Base-by-base conservation (phyloP, 768 basidiomycete species). In the Trametes elegans region DNA sequence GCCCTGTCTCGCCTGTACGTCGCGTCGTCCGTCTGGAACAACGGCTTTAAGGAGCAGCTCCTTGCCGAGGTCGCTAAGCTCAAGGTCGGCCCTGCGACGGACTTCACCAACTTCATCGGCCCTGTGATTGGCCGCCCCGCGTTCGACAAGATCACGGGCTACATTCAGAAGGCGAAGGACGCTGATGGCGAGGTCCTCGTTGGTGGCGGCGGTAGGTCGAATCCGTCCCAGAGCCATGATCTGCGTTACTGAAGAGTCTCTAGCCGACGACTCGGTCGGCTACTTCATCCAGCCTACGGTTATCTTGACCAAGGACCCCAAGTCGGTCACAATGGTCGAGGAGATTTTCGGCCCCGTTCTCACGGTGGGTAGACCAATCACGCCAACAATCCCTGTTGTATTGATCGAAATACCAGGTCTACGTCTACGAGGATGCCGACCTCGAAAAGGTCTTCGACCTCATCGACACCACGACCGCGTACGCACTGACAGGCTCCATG, bases 321-420 rank as follows among this genome's bases (percentile, higher is more conserved):
- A 82, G 57, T 89, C 85, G 2, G 71, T 95, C 39, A 95, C 94
- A 2, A 90, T 99, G 83, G 81, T 80, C 7, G 91, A 98, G 62
- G 97, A 99, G 74, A 90, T 99, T 64, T 98, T 99, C 64, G 97
- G 97, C 1, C 97, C 97, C 23, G 95, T 98, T 31, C 64, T 98
- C 48, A 96, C 95, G 31, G 92, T 91, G 60, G 4, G 32, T 23
- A n/a, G n/a, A n/a, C n/a, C 27, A 29, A 10, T 45, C 28, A 14
- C 28, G 23, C 39, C 11, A 14, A 49, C 43, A 7, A 14, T 1
- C 5, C 9, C 9, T 21, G 40, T 10, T 45, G 10, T 9, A 29
- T 23, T 57, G 2, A 53, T 29, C n/a, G n/a, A 23, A 24, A 27
- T 60, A 1, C 13, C 43, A 91, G 88, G 81, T 90, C 53, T 98